Conservation (phyloP, 148 eudicot species). For the Mesembryanthemum crystallinum region DNA sequence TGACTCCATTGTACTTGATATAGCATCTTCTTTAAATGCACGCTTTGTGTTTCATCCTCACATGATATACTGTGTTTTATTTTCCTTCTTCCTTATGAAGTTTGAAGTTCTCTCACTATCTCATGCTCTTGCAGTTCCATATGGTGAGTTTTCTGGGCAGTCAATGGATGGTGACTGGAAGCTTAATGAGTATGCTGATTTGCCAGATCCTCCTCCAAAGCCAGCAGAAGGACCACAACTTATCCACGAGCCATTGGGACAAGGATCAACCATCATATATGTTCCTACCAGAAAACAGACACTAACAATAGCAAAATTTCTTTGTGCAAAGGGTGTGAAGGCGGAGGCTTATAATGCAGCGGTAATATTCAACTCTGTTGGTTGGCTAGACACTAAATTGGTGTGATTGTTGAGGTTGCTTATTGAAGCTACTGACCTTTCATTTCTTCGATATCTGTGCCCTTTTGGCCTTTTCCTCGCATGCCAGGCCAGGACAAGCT, state of each 20-base stretch:
- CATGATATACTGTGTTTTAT: background rate
- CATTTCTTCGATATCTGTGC: background rate
- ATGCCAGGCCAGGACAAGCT: background rate
- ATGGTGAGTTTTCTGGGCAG: constrained; percentile 73
- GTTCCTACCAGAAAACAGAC: constrained; percentile 84
- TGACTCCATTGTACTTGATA: background rate
- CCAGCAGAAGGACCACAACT: constrained; percentile 30
- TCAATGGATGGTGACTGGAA: constrained; percentile 26
- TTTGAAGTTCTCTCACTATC: background rate
- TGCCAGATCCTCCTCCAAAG: constrained; percentile 18
- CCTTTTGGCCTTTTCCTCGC: background rate
- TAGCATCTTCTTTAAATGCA: constrained; percentile 1
- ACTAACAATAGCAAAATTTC: constrained; percentile 53
- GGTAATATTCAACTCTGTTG: constrained; percentile 33
- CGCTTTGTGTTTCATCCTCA: background rate
- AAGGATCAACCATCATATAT: constrained; percentile 79
- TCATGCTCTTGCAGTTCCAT: constrained; percentile 52
- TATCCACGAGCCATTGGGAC: constrained; percentile 34
- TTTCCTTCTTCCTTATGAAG: background rate
- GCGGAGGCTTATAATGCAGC: constrained; percentile 88
- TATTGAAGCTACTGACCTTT: background rate
- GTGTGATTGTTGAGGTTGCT: constrained; percentile 4
- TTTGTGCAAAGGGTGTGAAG: constrained; percentile 60
- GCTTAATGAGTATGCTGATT: constrained; percentile 25
- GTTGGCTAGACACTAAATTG: background rate